Conservation (phyloP, 768 basidiomycete species). For the Rhodosporidiobolus odoratus region DNA sequence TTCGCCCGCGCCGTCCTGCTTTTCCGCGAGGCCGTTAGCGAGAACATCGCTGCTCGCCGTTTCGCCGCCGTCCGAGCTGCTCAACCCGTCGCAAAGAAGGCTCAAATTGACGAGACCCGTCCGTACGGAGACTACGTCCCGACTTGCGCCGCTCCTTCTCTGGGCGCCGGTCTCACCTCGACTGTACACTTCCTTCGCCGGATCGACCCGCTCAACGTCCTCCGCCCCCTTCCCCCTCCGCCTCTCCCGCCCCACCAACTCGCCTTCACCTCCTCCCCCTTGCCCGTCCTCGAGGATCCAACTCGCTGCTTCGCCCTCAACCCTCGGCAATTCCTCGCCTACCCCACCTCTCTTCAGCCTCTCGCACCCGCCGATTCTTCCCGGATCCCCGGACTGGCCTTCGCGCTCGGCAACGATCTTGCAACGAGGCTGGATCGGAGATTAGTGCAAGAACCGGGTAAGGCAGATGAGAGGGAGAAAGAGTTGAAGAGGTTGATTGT, state of each 20-base stretch:
- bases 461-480: not conserved
- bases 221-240: not conserved
- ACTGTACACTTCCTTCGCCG: no score
- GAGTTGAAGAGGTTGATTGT: not conserved
- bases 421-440: not conserved
- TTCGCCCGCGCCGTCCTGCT: conserved; percentile 1
- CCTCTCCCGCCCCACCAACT: not conserved
- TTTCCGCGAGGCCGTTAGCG: not conserved
- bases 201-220: not conserved
- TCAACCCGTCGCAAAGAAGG: not conserved
- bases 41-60: not conserved
- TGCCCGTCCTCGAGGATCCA: no score
- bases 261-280: not conserved
- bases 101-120: not conserved
- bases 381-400: not conserved
- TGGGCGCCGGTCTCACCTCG: not conserved
- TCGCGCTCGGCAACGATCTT: not conserved
- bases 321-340: conserved; percentile 6
- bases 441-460: not conserved
- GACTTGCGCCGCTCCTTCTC: not conserved
- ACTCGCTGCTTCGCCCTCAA: not conserved
- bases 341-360: not conserved
- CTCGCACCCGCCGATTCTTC: not conserved
- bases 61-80: not conserved
- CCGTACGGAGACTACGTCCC: not conserved